A percentile compares a stretch with the other conserved stretches of the same genome.
phyloP scores from a whole-genome alignment of 2,329 filamentous ascomycete genomes.

The Cladorrhinum sp. region DNA sequence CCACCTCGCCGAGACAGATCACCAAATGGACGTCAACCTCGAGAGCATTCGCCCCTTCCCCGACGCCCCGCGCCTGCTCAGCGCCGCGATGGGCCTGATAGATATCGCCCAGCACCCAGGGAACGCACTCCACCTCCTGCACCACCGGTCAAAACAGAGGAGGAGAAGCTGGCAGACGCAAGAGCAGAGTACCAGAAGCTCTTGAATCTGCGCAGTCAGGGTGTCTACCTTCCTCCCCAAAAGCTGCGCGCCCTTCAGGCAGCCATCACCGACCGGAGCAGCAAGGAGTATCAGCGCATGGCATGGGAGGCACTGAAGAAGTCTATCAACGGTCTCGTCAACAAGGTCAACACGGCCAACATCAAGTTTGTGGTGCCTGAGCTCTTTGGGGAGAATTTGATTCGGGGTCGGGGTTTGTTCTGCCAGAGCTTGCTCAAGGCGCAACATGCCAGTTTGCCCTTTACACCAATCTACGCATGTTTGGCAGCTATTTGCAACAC shows the following conservation, averaged over 20 bases:
- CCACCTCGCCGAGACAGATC: slow-evolving; percentile 19
- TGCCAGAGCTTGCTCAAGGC: slow-evolving; percentile 98
- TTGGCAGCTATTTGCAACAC: slow-evolving; percentile 98
- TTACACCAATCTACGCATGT: slow-evolving; percentile 92
- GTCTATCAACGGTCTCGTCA: slow-evolving; percentile 96
- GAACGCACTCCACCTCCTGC: slow-evolving; percentile 38
- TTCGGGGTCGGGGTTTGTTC: slow-evolving; percentile 87
- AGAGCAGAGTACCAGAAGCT: slow-evolving; percentile 94
- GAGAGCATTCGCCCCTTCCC: slow-evolving; percentile 19
- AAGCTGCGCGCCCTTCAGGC: slow-evolving; percentile 87
- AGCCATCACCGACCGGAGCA: slow-evolving; percentile 93
- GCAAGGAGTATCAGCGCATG: slow-evolving; percentile 98
- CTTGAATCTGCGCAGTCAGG: slow-evolving; percentile 87
- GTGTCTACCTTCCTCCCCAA: slow-evolving; percentile 93
- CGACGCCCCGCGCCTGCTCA: slow-evolving; percentile 24
- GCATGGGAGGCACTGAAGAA: slow-evolving; percentile 99
- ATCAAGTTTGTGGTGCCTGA: slow-evolving; percentile 98
- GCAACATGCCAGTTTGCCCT: slow-evolving; percentile 90
- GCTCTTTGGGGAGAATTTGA: slow-evolving; percentile 89
- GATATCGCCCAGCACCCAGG: slow-evolving; percentile 38
- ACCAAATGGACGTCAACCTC: background rate
- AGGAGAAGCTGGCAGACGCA: slow-evolving; percentile 81
- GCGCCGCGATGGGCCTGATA: slow-evolving; percentile 47
- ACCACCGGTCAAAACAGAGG: slow-evolving; percentile 57
- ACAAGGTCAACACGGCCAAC: slow-evolving; percentile 97